A percentile compares a stretch with the other conserved stretches of the same genome.
Evolutionary conservation across 1,139 yeast genomes (phyloP).

Genomic region (Yamadazyma conglobata): DNA sequence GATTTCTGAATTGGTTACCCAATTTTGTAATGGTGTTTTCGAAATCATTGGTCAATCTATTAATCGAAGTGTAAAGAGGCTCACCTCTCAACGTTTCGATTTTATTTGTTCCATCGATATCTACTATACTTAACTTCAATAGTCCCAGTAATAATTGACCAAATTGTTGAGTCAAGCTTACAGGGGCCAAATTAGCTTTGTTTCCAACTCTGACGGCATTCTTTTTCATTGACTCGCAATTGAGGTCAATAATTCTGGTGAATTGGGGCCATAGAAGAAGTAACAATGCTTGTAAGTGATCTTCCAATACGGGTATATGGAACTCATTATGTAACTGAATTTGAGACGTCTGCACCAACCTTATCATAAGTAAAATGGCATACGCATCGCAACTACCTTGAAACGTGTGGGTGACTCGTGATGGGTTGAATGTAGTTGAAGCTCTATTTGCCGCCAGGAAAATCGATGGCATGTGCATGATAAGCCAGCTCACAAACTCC

Average conservation of each 20-base stretch:
- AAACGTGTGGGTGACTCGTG: slow-evolving; percentile 16
- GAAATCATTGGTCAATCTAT: slow-evolving; percentile 70
- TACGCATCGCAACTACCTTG: slow-evolving; percentile 62
- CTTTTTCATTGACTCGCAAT: slow-evolving; percentile 64
- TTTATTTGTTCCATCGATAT: slow-evolving; percentile 17
- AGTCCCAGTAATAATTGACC: slow-evolving; percentile 73
- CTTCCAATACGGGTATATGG: slow-evolving; percentile 73
- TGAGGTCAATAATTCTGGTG: slow-evolving; percentile 70
- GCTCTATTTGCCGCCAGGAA: slow-evolving; percentile 18
- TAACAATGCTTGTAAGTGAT: slow-evolving; percentile 64
- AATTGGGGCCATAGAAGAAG: slow-evolving; percentile 82
- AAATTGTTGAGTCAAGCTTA: slow-evolving; percentile 68
- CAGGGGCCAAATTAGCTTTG: slow-evolving; percentile 51
- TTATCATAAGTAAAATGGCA: slow-evolving; percentile 74
- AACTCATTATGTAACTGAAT: slow-evolving; percentile 56
- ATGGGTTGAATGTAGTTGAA: slow-evolving; percentile 16
- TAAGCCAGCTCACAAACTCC: slow-evolving; percentile 38
- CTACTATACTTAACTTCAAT: slow-evolving; percentile 47
- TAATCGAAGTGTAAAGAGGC: slow-evolving; percentile 69
- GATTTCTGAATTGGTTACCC: slow-evolving; percentile 37
- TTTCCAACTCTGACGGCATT: slow-evolving; percentile 20
- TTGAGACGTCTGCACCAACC: slow-evolving; percentile 64
- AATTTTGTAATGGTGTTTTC: slow-evolving; percentile 75
- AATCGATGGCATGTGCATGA: slow-evolving; percentile 27
- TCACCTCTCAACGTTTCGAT: slow-evolving; percentile 43